Base-by-base conservation (phyloP, 2,329 filamentous ascomycete genomes). In the Fusarium torulosum region DNA sequence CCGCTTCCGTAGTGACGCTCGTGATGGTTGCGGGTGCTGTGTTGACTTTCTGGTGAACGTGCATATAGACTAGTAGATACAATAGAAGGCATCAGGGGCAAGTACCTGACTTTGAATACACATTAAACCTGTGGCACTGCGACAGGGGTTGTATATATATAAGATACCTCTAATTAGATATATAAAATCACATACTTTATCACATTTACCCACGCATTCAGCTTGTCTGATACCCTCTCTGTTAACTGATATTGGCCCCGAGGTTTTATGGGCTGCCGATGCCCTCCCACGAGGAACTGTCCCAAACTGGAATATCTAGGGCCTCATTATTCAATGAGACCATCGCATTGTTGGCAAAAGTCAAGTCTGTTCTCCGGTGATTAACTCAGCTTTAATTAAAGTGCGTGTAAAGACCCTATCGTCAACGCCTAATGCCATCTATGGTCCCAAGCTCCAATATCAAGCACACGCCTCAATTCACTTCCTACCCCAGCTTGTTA, bases 401-500 rank as follows among this genome's bases (percentile, higher is more conserved):
- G 23, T 14, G 23, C 23, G 33, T 15, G 14, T 20, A 19, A 29
- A 31, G 21, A n/a, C n/a, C 42, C 27, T 27, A n/a, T 42, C 31
- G 43, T 23, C 15, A 62, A 53, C 65, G 51, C 60, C 66, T 23
- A 10, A 19, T 37, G 17, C 49, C 38, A 40, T 62, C 15, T 51
- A 62, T 61, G 46, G 19, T 27, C 54, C 29, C 38, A 27, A 35
- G 9, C 31, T 33, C n/a, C 29, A 46, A 11, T 7, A 47, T 37
- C n/a, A 38, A 33, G 33, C 42, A 52, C 14, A 17, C 14, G 15
- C 35, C 15, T 53, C 19, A 25, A 4, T 43, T 9, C 11, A 15
- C 19, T 19, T n/a, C 25, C 55, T 69, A 74, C 15, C 68, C 68
- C 79, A 91, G 79, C 76, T 80, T 83, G 72, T 88, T 86, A 72